Conservation (phyloP, 345 rosid species). For the Eucalyptus erythrocorys region DNA sequence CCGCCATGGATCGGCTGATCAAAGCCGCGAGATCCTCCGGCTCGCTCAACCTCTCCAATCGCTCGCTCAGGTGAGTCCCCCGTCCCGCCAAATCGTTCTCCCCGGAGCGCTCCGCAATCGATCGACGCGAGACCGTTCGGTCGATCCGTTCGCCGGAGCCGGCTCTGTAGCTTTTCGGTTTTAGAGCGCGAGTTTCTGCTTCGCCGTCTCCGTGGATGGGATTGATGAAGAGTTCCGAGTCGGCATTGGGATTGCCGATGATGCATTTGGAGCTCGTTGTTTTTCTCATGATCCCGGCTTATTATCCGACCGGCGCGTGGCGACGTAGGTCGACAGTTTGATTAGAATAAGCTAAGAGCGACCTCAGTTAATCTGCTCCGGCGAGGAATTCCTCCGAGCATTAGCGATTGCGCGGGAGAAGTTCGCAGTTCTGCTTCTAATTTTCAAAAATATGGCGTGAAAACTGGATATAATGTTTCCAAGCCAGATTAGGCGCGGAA, state of each 20-base stretch:
- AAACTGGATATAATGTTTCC: background rate
- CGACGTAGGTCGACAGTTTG: background rate
- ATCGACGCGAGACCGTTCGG: background rate
- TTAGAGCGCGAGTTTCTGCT: background rate
- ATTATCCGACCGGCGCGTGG: background rate
- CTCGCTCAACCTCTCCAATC: conserved; percentile 89
- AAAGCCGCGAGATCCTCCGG: conserved; percentile 85
- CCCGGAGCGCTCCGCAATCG: background rate
- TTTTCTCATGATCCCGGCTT: background rate
- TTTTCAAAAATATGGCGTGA: background rate
- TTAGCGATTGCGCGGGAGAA: background rate
- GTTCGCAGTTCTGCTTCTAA: background rate
- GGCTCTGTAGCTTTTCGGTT: background rate
- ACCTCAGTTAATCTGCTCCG: background rate
- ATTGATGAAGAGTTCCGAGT: background rate
- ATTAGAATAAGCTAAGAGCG: background rate
- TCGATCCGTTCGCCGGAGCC: background rate
- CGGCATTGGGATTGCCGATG: background rate
- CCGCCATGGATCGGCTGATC: conserved; percentile 1
- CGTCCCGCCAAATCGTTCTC: background rate
- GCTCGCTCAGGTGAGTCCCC: conserved; percentile 55
- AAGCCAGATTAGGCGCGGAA: background rate
- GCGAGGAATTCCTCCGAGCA: background rate
- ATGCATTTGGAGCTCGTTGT: background rate
- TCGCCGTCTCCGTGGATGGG: background rate